Evolutionary conservation across 805 yeast species (phyloP).

Genomic region (Lachancea kluyveri): DNA sequence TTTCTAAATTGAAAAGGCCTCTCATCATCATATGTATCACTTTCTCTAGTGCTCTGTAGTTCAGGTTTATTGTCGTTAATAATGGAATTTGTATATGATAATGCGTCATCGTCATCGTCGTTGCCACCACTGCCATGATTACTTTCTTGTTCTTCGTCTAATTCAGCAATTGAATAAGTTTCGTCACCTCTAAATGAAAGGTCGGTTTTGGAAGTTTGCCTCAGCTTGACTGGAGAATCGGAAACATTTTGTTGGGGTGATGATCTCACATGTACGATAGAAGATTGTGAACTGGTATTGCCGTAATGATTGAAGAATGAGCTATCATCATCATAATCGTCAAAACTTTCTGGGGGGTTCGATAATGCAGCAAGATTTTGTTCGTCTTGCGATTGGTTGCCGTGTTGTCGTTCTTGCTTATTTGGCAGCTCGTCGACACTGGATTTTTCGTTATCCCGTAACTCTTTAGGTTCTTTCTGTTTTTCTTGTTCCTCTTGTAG

Average conservation of each 20-base stretch:
- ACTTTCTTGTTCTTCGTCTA: constrained; percentile 1
- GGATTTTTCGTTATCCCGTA: too few relatives aligned
- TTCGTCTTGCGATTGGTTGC: too few relatives aligned
- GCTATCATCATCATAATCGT: constrained; percentile 4
- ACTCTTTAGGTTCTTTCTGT: too few relatives aligned
- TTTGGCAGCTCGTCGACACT: too few relatives aligned
- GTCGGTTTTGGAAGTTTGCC: constrained; percentile 8
- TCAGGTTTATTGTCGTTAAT: constrained; percentile 16
- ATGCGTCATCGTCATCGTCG: constrained; percentile 12
- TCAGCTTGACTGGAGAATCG: constrained; percentile 3
- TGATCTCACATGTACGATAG: constrained; percentile 1
- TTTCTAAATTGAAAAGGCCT: constrained; percentile 11
- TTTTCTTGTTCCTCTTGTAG: too few relatives aligned
- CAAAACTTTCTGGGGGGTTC: not conserved
- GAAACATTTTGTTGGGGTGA: too few relatives aligned
- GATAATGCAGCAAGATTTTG: too few relatives aligned
- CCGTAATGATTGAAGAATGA: constrained; percentile 8
- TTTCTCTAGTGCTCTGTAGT: constrained; percentile 9
- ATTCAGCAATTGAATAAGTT: constrained; percentile 8
- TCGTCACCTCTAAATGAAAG: constrained; percentile 3
- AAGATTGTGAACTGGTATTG: constrained; percentile 5
- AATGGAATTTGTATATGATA: constrained; percentile 17
- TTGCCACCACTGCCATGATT: constrained; percentile 7
- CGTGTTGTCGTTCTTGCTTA: too few relatives aligned
- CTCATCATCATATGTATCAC: constrained; percentile 10